These are phyloP conservation scores for Kodamaea restingae DNA, from an alignment of 805 yeast genomes.

Conservation along the genomic window DNA sequence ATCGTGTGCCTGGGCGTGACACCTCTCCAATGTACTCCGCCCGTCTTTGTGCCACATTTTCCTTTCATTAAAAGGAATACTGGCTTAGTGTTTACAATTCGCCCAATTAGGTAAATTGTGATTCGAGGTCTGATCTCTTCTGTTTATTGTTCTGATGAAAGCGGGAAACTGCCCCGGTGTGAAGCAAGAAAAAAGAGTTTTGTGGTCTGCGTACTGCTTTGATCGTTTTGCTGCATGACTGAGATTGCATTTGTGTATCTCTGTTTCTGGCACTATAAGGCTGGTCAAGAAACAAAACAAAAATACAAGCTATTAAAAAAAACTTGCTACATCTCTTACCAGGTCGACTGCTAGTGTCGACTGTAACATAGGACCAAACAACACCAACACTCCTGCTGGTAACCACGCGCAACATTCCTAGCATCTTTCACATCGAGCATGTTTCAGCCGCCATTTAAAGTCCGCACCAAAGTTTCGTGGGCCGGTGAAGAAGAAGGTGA, in stretches of 20 bases:
- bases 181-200: no score
- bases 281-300: background rate
- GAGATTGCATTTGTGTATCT: background rate
- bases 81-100: background rate
- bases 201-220: constrained; percentile 1
- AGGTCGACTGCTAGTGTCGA: background rate
- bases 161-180: background rate
- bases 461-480: constrained; percentile 86
- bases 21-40: no score
- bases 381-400: background rate
- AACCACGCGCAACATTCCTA: background rate
- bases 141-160: background rate
- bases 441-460: constrained; percentile 63
- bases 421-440: constrained; percentile 10
- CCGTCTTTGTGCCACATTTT: background rate
- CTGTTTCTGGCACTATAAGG: no score
- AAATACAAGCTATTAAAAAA: background rate
- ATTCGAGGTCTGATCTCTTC: background rate
- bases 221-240: no score
- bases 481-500: constrained; percentile 88
- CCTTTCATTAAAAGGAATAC: background rate
- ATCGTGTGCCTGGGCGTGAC: background rate
- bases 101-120: constrained; percentile 1
- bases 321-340: constrained; percentile 1
- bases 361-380: background rate